These are phyloP conservation scores for Hypocreales sp. DNA, from an alignment of 2,329 filamentous ascomycete species.

Conservation along the genomic window DNA sequence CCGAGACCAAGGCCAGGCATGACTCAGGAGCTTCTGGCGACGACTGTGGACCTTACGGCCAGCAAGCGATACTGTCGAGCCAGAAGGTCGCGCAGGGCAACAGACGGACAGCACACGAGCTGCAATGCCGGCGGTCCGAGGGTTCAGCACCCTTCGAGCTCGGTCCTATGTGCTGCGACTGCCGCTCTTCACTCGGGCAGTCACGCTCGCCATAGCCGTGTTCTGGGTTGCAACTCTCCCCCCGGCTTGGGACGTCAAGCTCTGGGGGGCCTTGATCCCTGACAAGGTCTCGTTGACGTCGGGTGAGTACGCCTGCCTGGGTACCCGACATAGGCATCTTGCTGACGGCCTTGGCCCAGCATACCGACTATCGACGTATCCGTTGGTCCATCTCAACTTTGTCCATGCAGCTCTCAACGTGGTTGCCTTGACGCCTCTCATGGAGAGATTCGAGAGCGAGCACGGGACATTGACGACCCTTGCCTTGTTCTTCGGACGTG, in stretches of 20 bases:
- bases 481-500: constrained; percentile 80
- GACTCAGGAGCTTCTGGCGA: no score
- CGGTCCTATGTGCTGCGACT: constrained; percentile 71
- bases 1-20: no score
- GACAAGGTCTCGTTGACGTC: constrained; percentile 54
- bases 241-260: constrained; percentile 52
- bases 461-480: constrained; percentile 82
- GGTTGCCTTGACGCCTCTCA: constrained; percentile 65
- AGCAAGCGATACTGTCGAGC: no score
- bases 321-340: not conserved
- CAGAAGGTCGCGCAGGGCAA: no score
- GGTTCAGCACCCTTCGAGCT: constrained; percentile 56
- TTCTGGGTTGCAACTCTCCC: constrained; percentile 54
- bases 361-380: constrained; percentile 86
- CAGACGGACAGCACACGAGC: no score
- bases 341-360: constrained; percentile 33
- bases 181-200: constrained; percentile 70
- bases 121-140: constrained; percentile 8
- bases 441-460: constrained; percentile 88
- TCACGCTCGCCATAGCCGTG: constrained; percentile 46
- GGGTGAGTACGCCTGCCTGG: constrained; percentile 30
- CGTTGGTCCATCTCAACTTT: constrained; percentile 68
- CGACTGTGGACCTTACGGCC: no score
- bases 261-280: constrained; percentile 70
- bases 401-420: constrained; percentile 71